These are phyloP conservation scores for Gossypium herbaceum DNA, from an alignment of 345 rosid species.

Conservation along the genomic window DNA sequence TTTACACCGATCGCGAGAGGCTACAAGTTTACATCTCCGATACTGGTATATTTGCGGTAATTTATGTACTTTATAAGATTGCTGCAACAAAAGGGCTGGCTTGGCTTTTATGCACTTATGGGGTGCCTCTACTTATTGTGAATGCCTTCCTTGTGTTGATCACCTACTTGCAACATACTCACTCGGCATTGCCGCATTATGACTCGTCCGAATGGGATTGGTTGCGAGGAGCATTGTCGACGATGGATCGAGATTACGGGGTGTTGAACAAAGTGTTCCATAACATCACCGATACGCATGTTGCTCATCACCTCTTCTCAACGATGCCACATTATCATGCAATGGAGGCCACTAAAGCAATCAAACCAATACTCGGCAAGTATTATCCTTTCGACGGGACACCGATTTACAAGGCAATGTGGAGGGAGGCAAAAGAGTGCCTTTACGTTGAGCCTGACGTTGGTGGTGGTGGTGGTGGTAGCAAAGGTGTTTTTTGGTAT, in stretches of 20 bases:
- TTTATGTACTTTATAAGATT: slow-evolving; percentile 31
- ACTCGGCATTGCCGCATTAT: slow-evolving; percentile 54
- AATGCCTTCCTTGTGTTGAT: slow-evolving; percentile 49
- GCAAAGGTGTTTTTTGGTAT: slow-evolving; percentile 58
- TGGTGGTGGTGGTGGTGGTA: slow-evolving; percentile 23
- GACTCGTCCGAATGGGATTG: slow-evolving; percentile 65
- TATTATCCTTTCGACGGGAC: slow-evolving; percentile 50
- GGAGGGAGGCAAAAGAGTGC: slow-evolving; percentile 65
- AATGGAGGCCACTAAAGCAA: slow-evolving; percentile 57
- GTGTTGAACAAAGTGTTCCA: slow-evolving; percentile 56
- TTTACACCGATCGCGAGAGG: slow-evolving; percentile 45
- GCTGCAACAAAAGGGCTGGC: slow-evolving; percentile 37
- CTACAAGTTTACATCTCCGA: slow-evolving; percentile 48
- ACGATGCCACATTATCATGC: slow-evolving; percentile 68
- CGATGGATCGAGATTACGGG: slow-evolving; percentile 58
- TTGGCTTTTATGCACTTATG: slow-evolving; percentile 49
- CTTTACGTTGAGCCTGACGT: slow-evolving; percentile 53
- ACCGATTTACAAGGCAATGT: slow-evolving; percentile 43
- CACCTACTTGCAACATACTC: slow-evolving; percentile 68
- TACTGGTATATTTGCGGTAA: slow-evolving; percentile 35
- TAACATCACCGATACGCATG: slow-evolving; percentile 57
- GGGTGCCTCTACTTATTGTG: slow-evolving; percentile 45
- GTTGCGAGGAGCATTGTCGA: slow-evolving; percentile 58
- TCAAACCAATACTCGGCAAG: slow-evolving; percentile 50
- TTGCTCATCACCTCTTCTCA: slow-evolving; percentile 58